Evolutionary conservation across 2,329 filamentous ascomycete genomes (phyloP).

Genomic region (Apiospora rasikravindrae): DNA sequence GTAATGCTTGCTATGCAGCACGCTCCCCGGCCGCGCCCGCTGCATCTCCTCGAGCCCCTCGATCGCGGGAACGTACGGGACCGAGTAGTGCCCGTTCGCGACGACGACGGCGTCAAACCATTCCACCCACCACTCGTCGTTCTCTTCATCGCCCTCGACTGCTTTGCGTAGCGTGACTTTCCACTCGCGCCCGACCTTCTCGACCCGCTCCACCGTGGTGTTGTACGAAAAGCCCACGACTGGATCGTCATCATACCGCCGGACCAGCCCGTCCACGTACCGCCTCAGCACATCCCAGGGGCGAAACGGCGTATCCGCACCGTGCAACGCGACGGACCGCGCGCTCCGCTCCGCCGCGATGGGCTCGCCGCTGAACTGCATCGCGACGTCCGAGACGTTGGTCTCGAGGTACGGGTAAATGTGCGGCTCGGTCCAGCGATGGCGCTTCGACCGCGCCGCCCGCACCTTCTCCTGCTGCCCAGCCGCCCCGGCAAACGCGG

Average conservation of each 20-base stretch:
- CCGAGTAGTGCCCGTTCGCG: slow-evolving; percentile 50
- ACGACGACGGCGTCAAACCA: slow-evolving; percentile 43
- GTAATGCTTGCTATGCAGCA: slow-evolving; percentile 61
- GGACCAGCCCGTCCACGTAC: slow-evolving; percentile 59
- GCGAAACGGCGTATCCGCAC: slow-evolving; percentile 63
- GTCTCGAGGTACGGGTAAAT: slow-evolving; percentile 70
- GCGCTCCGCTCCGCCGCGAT: slow-evolving; percentile 52
- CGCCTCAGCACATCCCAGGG: slow-evolving; percentile 62
- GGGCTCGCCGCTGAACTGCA: slow-evolving; percentile 64
- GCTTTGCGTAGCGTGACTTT: slow-evolving; percentile 54
- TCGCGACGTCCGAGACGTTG: slow-evolving; percentile 63
- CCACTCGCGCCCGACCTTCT: slow-evolving; percentile 58
- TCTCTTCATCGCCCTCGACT: slow-evolving; percentile 34
- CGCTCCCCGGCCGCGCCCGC: slow-evolving; percentile 50
- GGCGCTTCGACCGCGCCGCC: slow-evolving; percentile 46
- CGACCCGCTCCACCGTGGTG: slow-evolving; percentile 65
- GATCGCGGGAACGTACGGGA: slow-evolving; percentile 57
- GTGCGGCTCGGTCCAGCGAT: slow-evolving; percentile 61
- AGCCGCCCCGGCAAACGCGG: slow-evolving; percentile 46
- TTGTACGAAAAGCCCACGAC: slow-evolving; percentile 53
- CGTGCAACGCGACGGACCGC: slow-evolving; percentile 53
- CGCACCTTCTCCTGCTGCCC: slow-evolving; percentile 35
- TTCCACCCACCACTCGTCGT: slow-evolving; percentile 68
- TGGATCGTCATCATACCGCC: slow-evolving; percentile 55
- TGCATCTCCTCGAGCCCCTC: slow-evolving; percentile 55